Evolutionary conservation across 2,329 filamentous ascomycete genomes (phyloP).

Genomic region (Dothideomycetes sp.): DNA sequence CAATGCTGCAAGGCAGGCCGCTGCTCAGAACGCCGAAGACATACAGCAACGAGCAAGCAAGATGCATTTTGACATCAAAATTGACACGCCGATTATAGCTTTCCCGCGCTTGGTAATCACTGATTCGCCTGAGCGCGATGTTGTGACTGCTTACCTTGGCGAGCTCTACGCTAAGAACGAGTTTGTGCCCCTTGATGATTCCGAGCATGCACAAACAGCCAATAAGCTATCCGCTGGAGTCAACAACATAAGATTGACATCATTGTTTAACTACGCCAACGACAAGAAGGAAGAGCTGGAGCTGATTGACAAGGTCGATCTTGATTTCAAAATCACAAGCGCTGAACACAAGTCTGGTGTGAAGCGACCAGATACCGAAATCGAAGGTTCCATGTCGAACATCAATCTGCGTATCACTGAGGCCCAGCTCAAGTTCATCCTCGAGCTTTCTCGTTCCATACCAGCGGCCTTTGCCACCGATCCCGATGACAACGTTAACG

Average conservation of each 20-base stretch:
- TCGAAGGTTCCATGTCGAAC: conserved; percentile 85
- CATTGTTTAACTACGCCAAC: conserved; percentile 70
- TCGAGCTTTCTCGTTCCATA: conserved; percentile 79
- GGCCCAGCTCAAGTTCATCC: conserved; percentile 77
- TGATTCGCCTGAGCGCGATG: conserved; percentile 61
- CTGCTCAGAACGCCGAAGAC: conserved; percentile 84
- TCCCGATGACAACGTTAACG: conserved; percentile 53
- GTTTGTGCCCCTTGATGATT: conserved; percentile 76
- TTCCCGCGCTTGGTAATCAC: conserved; percentile 72
- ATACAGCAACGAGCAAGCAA: conserved; percentile 82
- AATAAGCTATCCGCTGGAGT: conserved; percentile 90
- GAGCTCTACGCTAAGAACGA: conserved; percentile 96
- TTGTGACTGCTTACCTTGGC: conserved; percentile 84
- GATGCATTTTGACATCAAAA: conserved; percentile 85
- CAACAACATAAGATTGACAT: conserved; percentile 82
- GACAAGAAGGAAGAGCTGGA: conserved; percentile 74
- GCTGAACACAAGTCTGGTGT: conserved; percentile 69
- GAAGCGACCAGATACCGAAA: conserved; percentile 80
- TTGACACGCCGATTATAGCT: conserved; percentile 92
- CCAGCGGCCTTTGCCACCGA: conserved; percentile 78
- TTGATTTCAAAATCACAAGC: conserved; percentile 86
- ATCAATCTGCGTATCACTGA: conserved; percentile 85
- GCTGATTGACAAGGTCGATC: conserved; percentile 92
- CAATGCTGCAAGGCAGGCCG: conserved; percentile 90
- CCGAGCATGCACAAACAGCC: conserved; percentile 58